Evolutionary conservation across 441 rosid species (phyloP), one percentile per base, ranked within the genome.

Genomic region (Rhodomyrtus psidioides): DNA sequence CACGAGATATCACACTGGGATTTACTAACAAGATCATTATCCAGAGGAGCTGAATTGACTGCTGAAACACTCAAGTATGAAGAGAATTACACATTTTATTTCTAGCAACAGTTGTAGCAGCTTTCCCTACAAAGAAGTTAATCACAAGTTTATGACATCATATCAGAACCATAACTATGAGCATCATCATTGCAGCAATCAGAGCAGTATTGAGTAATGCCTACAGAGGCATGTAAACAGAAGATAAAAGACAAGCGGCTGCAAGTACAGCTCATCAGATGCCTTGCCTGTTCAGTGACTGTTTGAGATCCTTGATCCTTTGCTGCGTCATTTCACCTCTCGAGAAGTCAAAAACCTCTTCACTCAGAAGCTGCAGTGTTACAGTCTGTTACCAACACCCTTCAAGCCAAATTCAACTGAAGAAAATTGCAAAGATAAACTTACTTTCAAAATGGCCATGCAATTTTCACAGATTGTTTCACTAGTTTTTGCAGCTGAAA

Each of bases 391-490:
- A 91, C n/a, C 55, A 79, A 74, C 30, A 17, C 70, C 56, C 15
- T 65, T 23, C 30, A 62, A 21, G 27, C 55, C 79, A 53, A 53
- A 46, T 49, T 46, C 60, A 84, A 74, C 59, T 55, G 26, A 83
- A 81, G 14, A 74, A 49, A 81, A 83, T 58, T 65, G 62, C 82
- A 76, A 39, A 59, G 79, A 27, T 27, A 49, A 53, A 86, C 95
- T 89, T 90, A 95, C 99, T 93, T 98, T 98, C 88, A 98, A 90
- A 88, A 98, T 98, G 62, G 91, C 93, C 99, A 98, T 98, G 96
- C 99, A 97, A 93, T 98, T 98, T 88, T 97, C 99, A 84, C 99
- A 98, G 86, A 98, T 95, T 49, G 99, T 98, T 97, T 98, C 99
- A 24, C 98, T 98, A 55, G 99, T 95, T 93, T 95, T 98, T 85